phyloP scores from a whole-genome alignment of 1,139 yeast species.

The Yamadazyma taylorii region DNA sequence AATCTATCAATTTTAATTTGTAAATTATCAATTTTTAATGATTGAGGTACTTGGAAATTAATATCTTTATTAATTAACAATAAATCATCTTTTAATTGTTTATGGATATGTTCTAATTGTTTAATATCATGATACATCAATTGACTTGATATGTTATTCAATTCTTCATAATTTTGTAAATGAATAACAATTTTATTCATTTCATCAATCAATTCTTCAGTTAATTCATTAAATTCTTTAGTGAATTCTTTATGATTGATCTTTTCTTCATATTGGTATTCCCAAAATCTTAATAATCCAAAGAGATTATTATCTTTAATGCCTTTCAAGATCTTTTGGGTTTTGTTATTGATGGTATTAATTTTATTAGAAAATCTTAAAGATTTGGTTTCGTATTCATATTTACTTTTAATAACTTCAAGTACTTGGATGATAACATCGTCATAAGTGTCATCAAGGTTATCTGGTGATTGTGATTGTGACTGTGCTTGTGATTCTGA shows the following conservation, averaged over 20 bases:
- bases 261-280: conserved; percentile 5
- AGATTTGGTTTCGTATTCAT: conserved; percentile 33
- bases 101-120: conserved; percentile 10
- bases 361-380: conserved; percentile 29
- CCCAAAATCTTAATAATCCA: conserved; percentile 8
- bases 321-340: conserved; percentile 4
- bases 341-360: conserved; percentile 15
- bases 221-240: conserved; percentile 11
- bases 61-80: conserved; percentile 8
- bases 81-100: conserved; percentile 8
- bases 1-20: conserved; percentile 10
- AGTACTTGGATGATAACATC: conserved; percentile 22
- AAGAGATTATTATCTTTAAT: conserved; percentile 9
- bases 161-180: conserved; percentile 11
- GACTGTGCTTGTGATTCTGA: too few relatives aligned
- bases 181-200: conserved; percentile 4
- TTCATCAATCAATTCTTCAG: conserved; percentile 8
- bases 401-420: conserved; percentile 25
- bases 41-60: conserved; percentile 9
- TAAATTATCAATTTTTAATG: conserved; percentile 8
- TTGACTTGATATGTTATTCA: conserved; percentile 12
- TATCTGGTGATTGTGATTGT: too few relatives aligned
- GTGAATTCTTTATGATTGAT: background rate
- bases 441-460: conserved; percentile 14
- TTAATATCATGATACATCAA: conserved; percentile 23